Evolutionary conservation across 306 rosid genomes (phyloP), one percentile per base, ranked within the genome.

Genomic region (Acacia melanoxylon): DNA sequence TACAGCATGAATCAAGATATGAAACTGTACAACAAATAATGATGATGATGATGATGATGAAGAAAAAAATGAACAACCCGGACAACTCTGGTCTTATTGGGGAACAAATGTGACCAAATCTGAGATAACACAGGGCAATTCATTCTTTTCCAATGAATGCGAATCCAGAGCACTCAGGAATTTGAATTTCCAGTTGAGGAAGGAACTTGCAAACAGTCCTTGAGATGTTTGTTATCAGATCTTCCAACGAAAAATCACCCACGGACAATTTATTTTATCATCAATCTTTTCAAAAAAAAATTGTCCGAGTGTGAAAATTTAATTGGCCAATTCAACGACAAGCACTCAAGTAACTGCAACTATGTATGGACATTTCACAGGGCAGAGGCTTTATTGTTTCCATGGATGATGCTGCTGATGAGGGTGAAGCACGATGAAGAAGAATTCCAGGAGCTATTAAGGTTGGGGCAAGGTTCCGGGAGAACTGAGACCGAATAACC

Each of bases 1-100:
- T 94, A 89, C 97, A 91, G 81, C 89, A 85, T 89, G 92, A 94
- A 94, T 91, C 89, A 94, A 94, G 91, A 90, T 88, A 88, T 90
- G 87, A 87, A 88, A 84, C 92, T 94, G 97, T 94, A 93, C 98
- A 94, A 87, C 98, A 94, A 88, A 87, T 81, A 77, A 89, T 67
- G 87, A 74, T 75, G 76, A 16, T 59, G 66, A 59, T 10, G 67
- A 24, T 25, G 66, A 59, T 10, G 67, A 24, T 11, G 67, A 61
- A 61, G 33, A 25, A 75, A 31, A 82, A 82, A 88, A 83, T 81
- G 84, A 88, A 87, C 83, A 77, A 86, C 86, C 87, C 79, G 75
- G 88, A 81, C 89, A 86, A 78, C 61, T 65, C 11, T 69, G 19
- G 76, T 84, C 86, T 92, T 88, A 91, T 94, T 87, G 85, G 58